Conservation (phyloP, 2,329 filamentous ascomycete species). For the Eutypa lata region DNA sequence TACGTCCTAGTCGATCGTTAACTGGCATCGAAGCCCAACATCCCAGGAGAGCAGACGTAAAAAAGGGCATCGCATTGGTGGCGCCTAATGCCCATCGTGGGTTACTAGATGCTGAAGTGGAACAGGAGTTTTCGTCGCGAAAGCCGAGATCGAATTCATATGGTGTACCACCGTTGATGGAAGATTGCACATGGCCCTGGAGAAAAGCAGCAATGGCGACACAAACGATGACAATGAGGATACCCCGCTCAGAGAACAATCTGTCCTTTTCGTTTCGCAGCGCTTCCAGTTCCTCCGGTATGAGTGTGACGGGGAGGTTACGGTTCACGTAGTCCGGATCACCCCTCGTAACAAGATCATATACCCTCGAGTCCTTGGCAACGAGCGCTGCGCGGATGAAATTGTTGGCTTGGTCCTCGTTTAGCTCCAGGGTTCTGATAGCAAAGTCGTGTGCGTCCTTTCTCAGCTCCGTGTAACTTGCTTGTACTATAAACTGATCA, state of each 20-base stretch:
- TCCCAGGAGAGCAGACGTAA: constrained; percentile 31
- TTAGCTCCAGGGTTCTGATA: background rate
- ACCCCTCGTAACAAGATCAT: constrained; percentile 30
- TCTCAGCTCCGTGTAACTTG: background rate
- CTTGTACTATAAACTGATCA: background rate
- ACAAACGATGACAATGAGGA: constrained; percentile 33
- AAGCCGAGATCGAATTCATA: constrained; percentile 7
- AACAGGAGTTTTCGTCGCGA: background rate
- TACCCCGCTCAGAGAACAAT: constrained; percentile 33
- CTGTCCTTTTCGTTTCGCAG: constrained; percentile 32
- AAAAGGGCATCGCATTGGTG: constrained; percentile 32
- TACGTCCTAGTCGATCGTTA: constrained; percentile 35
- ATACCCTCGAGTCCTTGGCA: constrained; percentile 32
- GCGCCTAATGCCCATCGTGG: constrained; percentile 24
- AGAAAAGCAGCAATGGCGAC: constrained; percentile 37
- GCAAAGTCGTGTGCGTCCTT: background rate
- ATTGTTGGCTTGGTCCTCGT: background rate
- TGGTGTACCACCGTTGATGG: constrained; percentile 32
- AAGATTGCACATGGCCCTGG: constrained; percentile 38
- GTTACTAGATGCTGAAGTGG: constrained; percentile 6
- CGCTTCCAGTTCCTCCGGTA: constrained; percentile 29
- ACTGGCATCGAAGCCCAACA: constrained; percentile 33
- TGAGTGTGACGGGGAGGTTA: constrained; percentile 26
- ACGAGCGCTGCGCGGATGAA: constrained; percentile 28
- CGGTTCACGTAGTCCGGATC: constrained; percentile 11